Evolutionary conservation across 768 basidiomycete genomes (phyloP), one percentile per base, ranked within the genome.

Genomic region (Kwoniella heveanensis): DNA sequence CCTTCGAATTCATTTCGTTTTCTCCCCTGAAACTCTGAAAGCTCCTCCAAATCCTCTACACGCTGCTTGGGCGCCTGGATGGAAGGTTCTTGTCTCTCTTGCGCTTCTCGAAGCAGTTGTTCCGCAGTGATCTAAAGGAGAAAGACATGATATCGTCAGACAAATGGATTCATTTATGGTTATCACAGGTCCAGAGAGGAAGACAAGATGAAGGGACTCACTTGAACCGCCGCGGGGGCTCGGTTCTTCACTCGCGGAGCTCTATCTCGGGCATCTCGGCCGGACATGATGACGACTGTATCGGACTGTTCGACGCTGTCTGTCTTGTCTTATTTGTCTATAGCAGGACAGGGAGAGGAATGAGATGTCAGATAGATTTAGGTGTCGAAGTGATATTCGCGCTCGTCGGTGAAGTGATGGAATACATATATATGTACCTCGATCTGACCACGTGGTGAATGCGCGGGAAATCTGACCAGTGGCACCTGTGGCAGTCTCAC

Each of bases 91-190:
- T 98, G 94, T 58, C 95, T 85, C 71, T 98, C 96, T 88, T 97
- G 92, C 53, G 96, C 96, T 83, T 99, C 96, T 73, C 96, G 89
- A 10, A 99, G 84, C 47, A 99, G 88, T 82, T 99, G 96, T 82
- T 98, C 96, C 15, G 96, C 92, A 62, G 96, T 98, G 82, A 98
- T 94, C 92, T 97, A 24, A n/a, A n/a, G n/a, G n/a, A n/a, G n/a
- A n/a, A n/a, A n/a, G n/a, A n/a, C n/a, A n/a, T n/a, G n/a, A n/a
- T n/a, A n/a, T n/a, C n/a, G n/a, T n/a, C 25, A 68, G 29, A 49
- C 24, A 44, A 26, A 22, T 54, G 24, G 49, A 21, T 25, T 55
- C 30, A 57, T n/a, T n/a, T n/a, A n/a, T n/a, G n/a, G n/a, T n/a
- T n/a, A n/a, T n/a, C n/a, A n/a, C n/a, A n/a, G n/a, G n/a, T n/a